A percentile compares a stretch with the other conserved stretches of the same genome.
phyloP scores from a whole-genome alignment of 495 filamentous ascomycete genomes.

The Sabuloglossum arenarium region DNA sequence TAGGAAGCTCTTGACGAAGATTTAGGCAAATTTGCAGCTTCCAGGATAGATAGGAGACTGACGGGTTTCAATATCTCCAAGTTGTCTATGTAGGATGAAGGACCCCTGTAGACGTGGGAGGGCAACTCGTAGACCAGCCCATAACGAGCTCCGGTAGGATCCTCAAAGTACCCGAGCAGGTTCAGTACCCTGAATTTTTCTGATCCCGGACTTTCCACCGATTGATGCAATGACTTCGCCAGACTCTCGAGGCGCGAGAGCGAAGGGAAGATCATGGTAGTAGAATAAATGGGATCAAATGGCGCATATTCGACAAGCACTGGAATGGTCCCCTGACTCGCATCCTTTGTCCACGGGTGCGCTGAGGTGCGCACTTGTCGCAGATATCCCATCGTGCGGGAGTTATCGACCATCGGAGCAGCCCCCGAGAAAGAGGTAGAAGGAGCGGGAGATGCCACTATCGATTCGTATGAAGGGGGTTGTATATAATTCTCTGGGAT shows the following conservation, averaged over 20 bases:
- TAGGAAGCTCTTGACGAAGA: conserved; percentile 21
- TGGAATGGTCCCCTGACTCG: conserved; percentile 20
- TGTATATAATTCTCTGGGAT: conserved; percentile 17
- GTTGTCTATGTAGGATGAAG: conserved; percentile 3
- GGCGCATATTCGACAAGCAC: conserved; percentile 46
- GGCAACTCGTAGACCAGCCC: conserved; percentile 75
- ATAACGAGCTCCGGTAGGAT: conserved; percentile 48
- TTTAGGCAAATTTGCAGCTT: conserved; percentile 31
- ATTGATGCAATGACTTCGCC: conserved; percentile 26
- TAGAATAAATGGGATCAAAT: conserved; percentile 40
- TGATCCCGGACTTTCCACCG: conserved; percentile 25
- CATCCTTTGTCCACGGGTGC: conserved; percentile 19
- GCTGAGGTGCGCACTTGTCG: conserved; percentile 17
- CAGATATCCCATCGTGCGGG: conserved; percentile 26
- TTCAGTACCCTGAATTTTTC: conserved; percentile 33
- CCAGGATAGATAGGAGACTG: conserved; percentile 34
- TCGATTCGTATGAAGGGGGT: conserved; percentile 7
- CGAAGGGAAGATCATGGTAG: conserved; percentile 39
- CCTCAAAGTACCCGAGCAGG: conserved; percentile 70
- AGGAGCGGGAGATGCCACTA: conserved; percentile 14
- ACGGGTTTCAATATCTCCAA: conserved; percentile 22
- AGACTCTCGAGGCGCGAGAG: conserved; percentile 42
- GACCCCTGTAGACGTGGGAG: conserved; percentile 22
- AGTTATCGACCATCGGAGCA: conserved; percentile 23
- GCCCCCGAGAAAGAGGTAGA: background rate